These are phyloP conservation scores for Diutina catenulata DNA, from an alignment of 1,139 yeast genomes.

Conservation along the genomic window DNA sequence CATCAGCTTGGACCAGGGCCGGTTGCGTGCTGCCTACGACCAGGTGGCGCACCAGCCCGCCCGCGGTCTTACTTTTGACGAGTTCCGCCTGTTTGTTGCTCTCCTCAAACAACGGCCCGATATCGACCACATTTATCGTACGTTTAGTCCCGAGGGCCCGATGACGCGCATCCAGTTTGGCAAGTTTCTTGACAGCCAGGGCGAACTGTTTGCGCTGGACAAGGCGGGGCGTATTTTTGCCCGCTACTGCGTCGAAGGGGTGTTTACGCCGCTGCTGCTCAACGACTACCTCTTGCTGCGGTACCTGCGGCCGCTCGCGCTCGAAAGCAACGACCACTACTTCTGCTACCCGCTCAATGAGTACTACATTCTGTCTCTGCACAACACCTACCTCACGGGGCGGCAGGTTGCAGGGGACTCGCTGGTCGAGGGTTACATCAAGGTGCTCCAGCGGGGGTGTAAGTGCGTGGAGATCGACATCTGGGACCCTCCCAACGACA, in stretches of 20 bases:
- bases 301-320: constrained; percentile 20
- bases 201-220: constrained; percentile 23
- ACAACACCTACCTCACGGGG: constrained; percentile 84
- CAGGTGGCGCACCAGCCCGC: constrained; percentile 6
- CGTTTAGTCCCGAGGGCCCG: constrained; percentile 14
- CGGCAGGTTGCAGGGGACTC: constrained; percentile 89
- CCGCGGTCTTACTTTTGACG: constrained; percentile 42
- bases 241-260: constrained; percentile 8
- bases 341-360: constrained; percentile 65
- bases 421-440: constrained; percentile 83
- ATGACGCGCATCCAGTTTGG: constrained; percentile 33
- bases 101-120: constrained; percentile 26
- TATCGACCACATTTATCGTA: constrained; percentile 17
- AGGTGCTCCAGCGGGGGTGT: constrained; percentile 84
- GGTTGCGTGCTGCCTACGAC: constrained; percentile 25
- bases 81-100: constrained; percentile 64
- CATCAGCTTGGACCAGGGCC: constrained; percentile 36
- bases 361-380: constrained; percentile 86
- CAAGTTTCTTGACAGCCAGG: constrained; percentile 42
- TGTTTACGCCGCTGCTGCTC: constrained; percentile 39
- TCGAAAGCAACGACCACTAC: constrained; percentile 24
- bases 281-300: constrained; percentile 41
- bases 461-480: constrained; percentile 87
- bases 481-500: constrained; percentile 65
- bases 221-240: neutral